Evolutionary conservation across 495 filamentous ascomycete species (phyloP), one percentile per base, ranked within the genome.

Genomic region (Penicillium paradoxum): DNA sequence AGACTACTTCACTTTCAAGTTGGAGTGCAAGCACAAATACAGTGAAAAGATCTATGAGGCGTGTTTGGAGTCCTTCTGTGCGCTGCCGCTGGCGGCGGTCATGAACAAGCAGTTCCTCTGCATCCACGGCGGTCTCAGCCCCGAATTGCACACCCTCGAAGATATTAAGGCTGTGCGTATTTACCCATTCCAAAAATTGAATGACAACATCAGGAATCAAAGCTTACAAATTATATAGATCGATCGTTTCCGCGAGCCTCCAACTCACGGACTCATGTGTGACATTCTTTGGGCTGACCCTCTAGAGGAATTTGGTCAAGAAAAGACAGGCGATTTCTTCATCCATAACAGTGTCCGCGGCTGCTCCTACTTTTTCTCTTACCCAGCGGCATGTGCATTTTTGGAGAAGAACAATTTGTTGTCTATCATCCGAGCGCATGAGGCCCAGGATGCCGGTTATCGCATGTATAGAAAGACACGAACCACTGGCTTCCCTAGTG

Each of bases 81-180:
- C 86, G 59, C 77, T 98, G 59, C 93, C 93, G 42, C 78, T 98
- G 67, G 93, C 93, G 55, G 93, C 93, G 15, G 84, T 98, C 53
- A 98, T 98, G 93, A 98, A 98, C 80, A 98, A 97, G 78, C 93
- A 98, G 60, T 98, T 98, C 70, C 75, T 98, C 61, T 98, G 93
- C 71, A 98, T 98, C 57, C 93, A 98, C 67, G 93, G 93, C 57
- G 93, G 93, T 44, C 76, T 98, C 56, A 96, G 91, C 63, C 93
- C 93, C 6, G 93, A 98, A 70, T 70, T 98, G 56, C 93, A 97
- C 65, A 96, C 91, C 24, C 74, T 98, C 45, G 93, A 98, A 56
- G 93, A 98, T 67, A 77, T 96, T 51, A 90, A 90, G 75, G 84
- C 79, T 62, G 89, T 92, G 69, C 32, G 87, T 77, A 25, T 45